Evolutionary conservation across 2,329 filamentous ascomycete genomes (phyloP).

Genomic region (Myriosclerotinia duriaeana): DNA sequence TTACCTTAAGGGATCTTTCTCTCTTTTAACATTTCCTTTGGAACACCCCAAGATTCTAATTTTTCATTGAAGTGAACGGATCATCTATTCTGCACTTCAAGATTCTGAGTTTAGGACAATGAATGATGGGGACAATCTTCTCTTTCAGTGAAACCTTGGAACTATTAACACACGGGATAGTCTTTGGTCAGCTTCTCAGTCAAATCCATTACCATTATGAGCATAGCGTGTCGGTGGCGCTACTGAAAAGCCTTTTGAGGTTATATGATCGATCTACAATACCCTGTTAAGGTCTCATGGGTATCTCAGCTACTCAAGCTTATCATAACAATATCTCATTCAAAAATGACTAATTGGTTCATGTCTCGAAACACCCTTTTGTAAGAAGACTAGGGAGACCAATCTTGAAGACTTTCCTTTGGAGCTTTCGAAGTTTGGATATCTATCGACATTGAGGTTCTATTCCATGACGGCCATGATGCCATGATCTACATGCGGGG

Average conservation of each 20-base stretch:
- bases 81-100: neutral
- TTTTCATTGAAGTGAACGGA: neutral
- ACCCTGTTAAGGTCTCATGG: conserved; percentile 16
- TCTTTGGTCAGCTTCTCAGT: neutral
- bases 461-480: neutral
- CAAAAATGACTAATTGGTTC: conserved; percentile 2
- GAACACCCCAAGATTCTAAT: neutral
- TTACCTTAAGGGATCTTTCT: neutral
- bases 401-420: neutral
- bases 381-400: neutral
- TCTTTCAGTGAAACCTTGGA: conserved; percentile 1
- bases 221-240: conserved; percentile 1
- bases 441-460: neutral
- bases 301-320: neutral
- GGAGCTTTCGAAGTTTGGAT: neutral
- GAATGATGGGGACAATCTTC: neutral
- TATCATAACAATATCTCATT: conserved; percentile 6
- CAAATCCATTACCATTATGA: neutral
- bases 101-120: neutral
- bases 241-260: neutral
- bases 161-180: conserved; percentile 1
- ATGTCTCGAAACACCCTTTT: neutral
- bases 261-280: conserved; percentile 7
- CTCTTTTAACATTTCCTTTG: neutral
- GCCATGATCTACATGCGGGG: neutral